phyloP scores from a whole-genome alignment of 306 rosid genomes.

The Senna tora region DNA sequence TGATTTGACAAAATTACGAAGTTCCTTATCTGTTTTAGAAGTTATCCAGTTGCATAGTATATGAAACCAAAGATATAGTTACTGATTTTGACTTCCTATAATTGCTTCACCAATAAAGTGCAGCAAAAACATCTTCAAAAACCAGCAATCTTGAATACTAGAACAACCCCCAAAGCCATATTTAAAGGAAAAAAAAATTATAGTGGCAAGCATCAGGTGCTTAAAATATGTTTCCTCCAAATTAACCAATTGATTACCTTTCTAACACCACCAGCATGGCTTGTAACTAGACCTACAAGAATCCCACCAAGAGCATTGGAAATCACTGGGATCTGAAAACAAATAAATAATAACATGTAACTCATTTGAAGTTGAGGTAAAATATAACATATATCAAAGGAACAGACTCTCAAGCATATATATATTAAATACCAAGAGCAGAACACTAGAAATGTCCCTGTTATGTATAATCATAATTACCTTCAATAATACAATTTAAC shows the following conservation, averaged over 20 bases:
- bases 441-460: neutral
- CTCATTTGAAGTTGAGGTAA: constrained; percentile 23
- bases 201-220: constrained; percentile 9
- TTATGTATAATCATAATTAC: constrained; percentile 3
- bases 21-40: constrained; percentile 10
- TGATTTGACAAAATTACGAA: constrained; percentile 4
- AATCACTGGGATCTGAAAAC: constrained; percentile 82
- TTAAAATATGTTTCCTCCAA: constrained; percentile 8
- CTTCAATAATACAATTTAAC: constrained; percentile 7
- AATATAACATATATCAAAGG: constrained; percentile 30
- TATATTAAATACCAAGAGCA: constrained; percentile 23
- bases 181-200: constrained; percentile 3
- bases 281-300: constrained; percentile 91
- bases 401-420: constrained; percentile 2
- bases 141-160: constrained; percentile 6
- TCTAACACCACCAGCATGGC: constrained; percentile 92
- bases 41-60: constrained; percentile 3
- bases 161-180: neutral
- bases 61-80: constrained; percentile 8
- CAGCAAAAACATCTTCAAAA: neutral
- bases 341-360: constrained; percentile 22
- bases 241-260: constrained; percentile 58
- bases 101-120: constrained; percentile 17
- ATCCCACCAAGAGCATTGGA: constrained; percentile 93
- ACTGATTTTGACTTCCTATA: constrained; percentile 7